These are phyloP conservation scores for Ceratonia siliqua DNA, from an alignment of 306 rosid species.

Conservation along the genomic window DNA sequence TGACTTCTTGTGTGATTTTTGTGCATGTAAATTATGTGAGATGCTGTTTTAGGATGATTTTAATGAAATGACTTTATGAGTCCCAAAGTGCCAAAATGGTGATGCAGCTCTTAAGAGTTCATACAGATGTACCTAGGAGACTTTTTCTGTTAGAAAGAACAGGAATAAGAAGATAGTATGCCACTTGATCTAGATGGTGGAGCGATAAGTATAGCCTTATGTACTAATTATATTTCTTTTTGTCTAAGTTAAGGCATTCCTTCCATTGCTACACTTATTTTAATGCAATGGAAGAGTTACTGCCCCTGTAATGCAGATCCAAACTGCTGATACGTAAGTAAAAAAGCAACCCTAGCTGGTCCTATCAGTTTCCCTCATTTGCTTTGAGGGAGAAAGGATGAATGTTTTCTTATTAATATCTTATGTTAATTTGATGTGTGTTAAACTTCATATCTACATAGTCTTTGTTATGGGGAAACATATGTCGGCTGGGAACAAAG, in stretches of 20 bases:
- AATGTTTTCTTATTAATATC: background rate
- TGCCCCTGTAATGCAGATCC: background rate
- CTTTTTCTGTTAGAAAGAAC: background rate
- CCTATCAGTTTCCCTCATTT: background rate
- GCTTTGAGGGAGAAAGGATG: background rate
- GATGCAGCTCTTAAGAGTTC: background rate
- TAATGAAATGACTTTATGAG: background rate
- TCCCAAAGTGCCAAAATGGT: background rate
- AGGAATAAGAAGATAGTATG: background rate
- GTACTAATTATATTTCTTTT: background rate
- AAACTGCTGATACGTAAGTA: background rate
- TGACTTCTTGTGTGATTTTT: conserved; percentile 10
- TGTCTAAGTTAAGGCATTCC: background rate
- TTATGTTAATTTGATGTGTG: background rate
- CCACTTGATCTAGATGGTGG: background rate
- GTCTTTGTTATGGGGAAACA: background rate
- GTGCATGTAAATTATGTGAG: background rate
- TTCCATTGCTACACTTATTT: background rate
- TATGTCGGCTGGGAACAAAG: background rate
- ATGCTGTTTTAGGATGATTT: background rate
- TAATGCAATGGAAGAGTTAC: background rate
- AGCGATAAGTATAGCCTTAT: background rate
- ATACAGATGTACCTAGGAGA: background rate
- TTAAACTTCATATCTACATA: background rate
- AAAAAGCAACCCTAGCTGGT: background rate